Percentiles rank a stretch among this genome's conserved stretches.
phyloP scores from a whole-genome alignment of 768 basidiomycete genomes.

The Nidula microcarpa region DNA sequence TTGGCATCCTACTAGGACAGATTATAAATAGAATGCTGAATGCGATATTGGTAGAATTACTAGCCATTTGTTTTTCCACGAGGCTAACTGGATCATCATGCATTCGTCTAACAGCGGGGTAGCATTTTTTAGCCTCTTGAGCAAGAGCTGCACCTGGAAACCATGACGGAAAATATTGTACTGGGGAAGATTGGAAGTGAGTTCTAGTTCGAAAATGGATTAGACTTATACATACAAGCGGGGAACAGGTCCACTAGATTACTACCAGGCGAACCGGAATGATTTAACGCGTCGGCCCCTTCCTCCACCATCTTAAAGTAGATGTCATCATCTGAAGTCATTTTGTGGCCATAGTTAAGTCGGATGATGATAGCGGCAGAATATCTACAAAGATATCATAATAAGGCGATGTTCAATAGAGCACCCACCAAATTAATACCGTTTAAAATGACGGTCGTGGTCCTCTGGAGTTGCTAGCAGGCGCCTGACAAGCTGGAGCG shows the following conservation, averaged over 20 bases:
- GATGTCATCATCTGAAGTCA: background rate
- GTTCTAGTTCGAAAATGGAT: background rate
- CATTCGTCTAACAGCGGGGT: background rate
- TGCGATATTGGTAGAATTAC: background rate
- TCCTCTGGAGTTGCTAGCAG: background rate
- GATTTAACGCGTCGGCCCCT: background rate
- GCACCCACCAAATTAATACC: too few relatives aligned
- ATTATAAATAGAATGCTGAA: background rate
- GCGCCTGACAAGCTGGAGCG: background rate
- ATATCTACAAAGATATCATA: too few relatives aligned
- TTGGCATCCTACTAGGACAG: background rate
- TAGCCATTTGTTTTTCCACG: background rate
- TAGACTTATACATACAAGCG: background rate
- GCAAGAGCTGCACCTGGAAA: background rate
- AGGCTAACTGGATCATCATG: background rate
- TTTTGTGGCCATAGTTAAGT: background rate
- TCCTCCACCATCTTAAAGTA: background rate
- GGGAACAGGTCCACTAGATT: background rate
- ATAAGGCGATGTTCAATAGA: too few relatives aligned
- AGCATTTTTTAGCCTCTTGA: background rate
- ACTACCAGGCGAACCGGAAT: background rate
- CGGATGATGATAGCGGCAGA: too few relatives aligned
- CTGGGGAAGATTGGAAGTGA: background rate
- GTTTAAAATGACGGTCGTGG: too few relatives aligned
- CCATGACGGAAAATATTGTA: background rate